Base-by-base conservation (phyloP, 345 rosid species). In the Citrus medica region DNA sequence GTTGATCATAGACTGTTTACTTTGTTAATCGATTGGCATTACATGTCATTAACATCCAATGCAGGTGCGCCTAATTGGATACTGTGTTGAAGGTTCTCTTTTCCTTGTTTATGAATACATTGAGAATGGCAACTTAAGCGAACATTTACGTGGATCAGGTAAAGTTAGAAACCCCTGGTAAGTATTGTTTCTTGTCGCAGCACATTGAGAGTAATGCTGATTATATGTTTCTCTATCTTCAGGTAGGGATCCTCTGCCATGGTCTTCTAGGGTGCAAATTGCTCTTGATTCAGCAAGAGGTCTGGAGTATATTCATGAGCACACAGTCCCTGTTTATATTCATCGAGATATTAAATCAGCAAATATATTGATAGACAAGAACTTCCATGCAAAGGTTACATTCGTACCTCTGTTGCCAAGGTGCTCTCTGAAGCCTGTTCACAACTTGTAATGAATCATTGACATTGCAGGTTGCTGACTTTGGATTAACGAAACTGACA, bases 251-350 rank as follows among this genome's bases (percentile, higher is more conserved):
- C 89, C 98, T 28, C 81, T 91, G 78, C 83, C 95, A 7, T 96
- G 99, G 98, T 80, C 91, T 68, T 81, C 86, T 78, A 85, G 99
- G 86, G 93, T 96, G 85, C 97, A 96, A 86, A 94, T 94, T 77
- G 99, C 98, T 12, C 89, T 96, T n/a, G 99, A 96, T 82, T 92
- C 99, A 58, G 99, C 99, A 28, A 89, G 99, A 87, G 99, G 98
- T 79, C 97, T 96, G 70, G 98, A 96, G 77, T 96, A 94, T 78
- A 96, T 96, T 77, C 99, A 96, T 38, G 97, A 96, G 83, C 99
- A 96, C 79, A 96, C 98, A 2, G 97, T 96, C 71, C 98, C 99
- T n/a, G 98, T 92, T 64, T 94, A 96, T 80, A 91, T 96, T 71
- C 99, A 96, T 74, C 93, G 99, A 17, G 98, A 96, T 80, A 96